Evolutionary conservation across 78 protist genomes (phyloP).

Genomic region (Bigelowiella natans): DNA sequence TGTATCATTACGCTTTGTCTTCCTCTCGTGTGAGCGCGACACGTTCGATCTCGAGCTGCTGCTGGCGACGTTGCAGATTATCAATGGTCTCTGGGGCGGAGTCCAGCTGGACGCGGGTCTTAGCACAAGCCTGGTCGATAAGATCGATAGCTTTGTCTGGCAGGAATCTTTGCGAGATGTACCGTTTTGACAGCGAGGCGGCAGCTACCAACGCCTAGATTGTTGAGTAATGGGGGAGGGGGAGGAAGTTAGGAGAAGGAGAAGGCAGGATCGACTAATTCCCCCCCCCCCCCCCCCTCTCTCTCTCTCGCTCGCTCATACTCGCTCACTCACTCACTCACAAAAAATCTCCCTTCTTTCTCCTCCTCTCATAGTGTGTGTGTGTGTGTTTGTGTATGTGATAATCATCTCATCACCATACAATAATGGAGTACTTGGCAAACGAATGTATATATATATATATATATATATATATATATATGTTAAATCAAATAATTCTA

Average conservation of each 20-base stretch:
- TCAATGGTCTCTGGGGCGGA: constrained; percentile 86
- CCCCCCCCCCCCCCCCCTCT: too few species aligned
- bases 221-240: too few species aligned
- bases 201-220: constrained; percentile 89
- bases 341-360: too few species aligned
- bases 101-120: constrained; percentile 73
- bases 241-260: too few species aligned
- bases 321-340: too few species aligned
- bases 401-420: too few species aligned
- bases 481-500: background rate
- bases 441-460: background rate
- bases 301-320: too few species aligned
- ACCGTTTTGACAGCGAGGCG: constrained; percentile 72
- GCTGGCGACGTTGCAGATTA: constrained; percentile 37
- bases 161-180: constrained; percentile 82
- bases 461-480: background rate
- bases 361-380: too few species aligned
- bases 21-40: constrained; percentile 67
- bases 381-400: too few species aligned
- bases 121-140: constrained; percentile 80
- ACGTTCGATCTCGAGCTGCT: constrained; percentile 84
- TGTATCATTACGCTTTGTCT: constrained; percentile 27
- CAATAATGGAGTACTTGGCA: too few species aligned
- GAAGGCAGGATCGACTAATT: too few species aligned
- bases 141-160: constrained; percentile 98